These are phyloP conservation scores for Stemphylium lycopersici DNA, from an alignment of 2,329 filamentous ascomycete genomes.

Conservation along the genomic window DNA sequence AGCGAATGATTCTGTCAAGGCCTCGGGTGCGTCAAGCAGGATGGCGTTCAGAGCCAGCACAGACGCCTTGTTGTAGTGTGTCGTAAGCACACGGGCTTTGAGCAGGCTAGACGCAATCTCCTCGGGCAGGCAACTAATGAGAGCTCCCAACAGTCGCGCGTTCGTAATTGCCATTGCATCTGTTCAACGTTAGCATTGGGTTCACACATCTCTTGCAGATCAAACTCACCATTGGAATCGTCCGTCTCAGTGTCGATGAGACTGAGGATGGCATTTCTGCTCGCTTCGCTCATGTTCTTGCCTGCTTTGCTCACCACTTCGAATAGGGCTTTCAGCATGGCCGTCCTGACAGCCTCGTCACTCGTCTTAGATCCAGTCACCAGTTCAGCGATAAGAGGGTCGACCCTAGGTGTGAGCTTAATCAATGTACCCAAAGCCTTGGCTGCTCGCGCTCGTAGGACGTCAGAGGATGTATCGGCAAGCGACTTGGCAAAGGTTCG, in stretches of 20 bases:
- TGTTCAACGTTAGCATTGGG: slow-evolving; percentile 20
- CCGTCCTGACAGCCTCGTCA: slow-evolving; percentile 85
- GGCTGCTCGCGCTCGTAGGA: slow-evolving; percentile 84
- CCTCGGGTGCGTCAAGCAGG: slow-evolving; percentile 76
- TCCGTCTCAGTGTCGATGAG: slow-evolving; percentile 87
- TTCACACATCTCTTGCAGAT: neutral
- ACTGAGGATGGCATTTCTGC: slow-evolving; percentile 80
- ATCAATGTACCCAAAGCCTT: slow-evolving; percentile 95
- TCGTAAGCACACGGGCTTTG: slow-evolving; percentile 77
- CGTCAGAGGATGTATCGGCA: slow-evolving; percentile 89
- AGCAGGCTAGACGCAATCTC: slow-evolving; percentile 69
- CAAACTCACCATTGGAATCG: slow-evolving; percentile 66
- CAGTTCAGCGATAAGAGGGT: slow-evolving; percentile 89
- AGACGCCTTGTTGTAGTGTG: slow-evolving; percentile 76
- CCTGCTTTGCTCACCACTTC: slow-evolving; percentile 97
- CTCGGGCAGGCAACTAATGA: slow-evolving; percentile 82
- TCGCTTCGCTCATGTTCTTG: slow-evolving; percentile 90
- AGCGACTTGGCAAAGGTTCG: slow-evolving; percentile 96
- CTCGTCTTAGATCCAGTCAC: slow-evolving; percentile 93
- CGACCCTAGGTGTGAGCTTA: slow-evolving; percentile 91
- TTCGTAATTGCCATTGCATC: slow-evolving; percentile 84
- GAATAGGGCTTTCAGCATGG: slow-evolving; percentile 96
- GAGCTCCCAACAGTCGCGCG: slow-evolving; percentile 84
- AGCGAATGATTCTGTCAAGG: slow-evolving; percentile 70
- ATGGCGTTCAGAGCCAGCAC: slow-evolving; percentile 88